These are phyloP conservation scores for Phialophora tarda DNA, from an alignment of 2,329 filamentous ascomycete genomes.

Conservation along the genomic window DNA sequence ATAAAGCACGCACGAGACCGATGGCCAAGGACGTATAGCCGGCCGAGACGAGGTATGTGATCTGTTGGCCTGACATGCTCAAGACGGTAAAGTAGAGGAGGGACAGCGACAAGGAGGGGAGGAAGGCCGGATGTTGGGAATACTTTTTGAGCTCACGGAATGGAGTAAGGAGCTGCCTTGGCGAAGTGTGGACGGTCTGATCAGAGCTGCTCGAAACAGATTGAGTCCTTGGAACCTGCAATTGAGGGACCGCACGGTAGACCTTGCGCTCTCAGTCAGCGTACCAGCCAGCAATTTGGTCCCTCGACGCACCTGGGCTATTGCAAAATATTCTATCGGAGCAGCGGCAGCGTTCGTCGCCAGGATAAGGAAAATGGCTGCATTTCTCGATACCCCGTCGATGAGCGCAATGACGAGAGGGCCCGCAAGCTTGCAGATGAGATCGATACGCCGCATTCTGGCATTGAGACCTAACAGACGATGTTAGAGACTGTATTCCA, in stretches of 20 bases:
- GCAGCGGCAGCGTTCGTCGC: constrained; percentile 52
- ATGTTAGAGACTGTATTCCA: not conserved
- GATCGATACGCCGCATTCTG: constrained; percentile 63
- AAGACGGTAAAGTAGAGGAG: constrained; percentile 62
- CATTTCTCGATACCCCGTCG: constrained; percentile 50
- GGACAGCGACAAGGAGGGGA: constrained; percentile 57
- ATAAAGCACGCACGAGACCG: constrained; percentile 54
- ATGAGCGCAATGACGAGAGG: constrained; percentile 59
- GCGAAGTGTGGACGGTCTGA: not conserved
- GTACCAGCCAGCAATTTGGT: not conserved
- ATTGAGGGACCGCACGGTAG: not conserved
- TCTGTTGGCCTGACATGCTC: constrained; percentile 61
- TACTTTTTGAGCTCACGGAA: constrained; percentile 39
- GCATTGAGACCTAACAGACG: constrained; percentile 53
- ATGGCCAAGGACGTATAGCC: constrained; percentile 56
- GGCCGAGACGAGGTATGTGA: constrained; percentile 60
- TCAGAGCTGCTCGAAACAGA: not conserved
- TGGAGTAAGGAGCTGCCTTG: not conserved
- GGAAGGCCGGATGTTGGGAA: constrained; percentile 45
- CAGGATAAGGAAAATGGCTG: constrained; percentile 56
- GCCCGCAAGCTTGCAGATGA: constrained; percentile 62
- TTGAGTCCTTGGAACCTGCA: not conserved
- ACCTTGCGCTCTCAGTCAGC: not conserved
- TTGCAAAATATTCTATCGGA: constrained; percentile 50
- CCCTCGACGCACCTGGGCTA: constrained; percentile 27